Base-by-base conservation (phyloP, 2,329 filamentous ascomycete genomes). In the Fusarium hostae region DNA sequence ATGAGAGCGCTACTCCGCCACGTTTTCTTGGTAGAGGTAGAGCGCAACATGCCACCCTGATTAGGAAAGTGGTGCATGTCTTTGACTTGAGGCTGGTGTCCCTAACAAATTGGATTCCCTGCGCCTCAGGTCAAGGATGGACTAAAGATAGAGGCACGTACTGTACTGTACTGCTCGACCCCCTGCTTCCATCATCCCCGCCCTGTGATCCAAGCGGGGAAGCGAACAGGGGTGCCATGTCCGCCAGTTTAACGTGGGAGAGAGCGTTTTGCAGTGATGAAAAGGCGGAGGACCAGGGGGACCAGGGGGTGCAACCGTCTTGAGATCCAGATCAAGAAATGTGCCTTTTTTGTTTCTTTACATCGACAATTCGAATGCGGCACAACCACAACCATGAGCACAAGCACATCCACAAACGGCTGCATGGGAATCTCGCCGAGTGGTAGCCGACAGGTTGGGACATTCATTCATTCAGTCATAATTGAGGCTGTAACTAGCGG, bases 191-290 rank as follows among this genome's bases (percentile, higher is more conserved):
- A 59, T 65, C 56, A 70, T 66, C 63, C 62, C 70, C 68, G 50
- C 57, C 59, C 55, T 69, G 61, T 70, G 67, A 68, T 52, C 13
- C 47, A 59, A 56, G 69, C 64, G 61, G 68, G 45, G 48, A 54
- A 65, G 26, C 3, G 34, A 50, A 37, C 68, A 20, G 44, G 72
- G 69, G 52, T 69, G 41, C 52, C 68, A 61, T 43, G 65, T 73
- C 74, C 74, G 74, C 74, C 74, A 73, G 64, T 76, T 76, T 60
- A 76, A 75, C 64, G 70, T 76, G 70, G 41, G 59, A 57, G 68
- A 73, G 68, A 60, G 61, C 52, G 44, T 44, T 66, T 68, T 74
- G 66, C 60, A 63, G 66, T 75, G 74, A 58, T 45, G 74, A 76
- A 76, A 76, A 76, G 74, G 74, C 74, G 74, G 74, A 76, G 67